Evolutionary conservation across 2,329 filamentous ascomycete species (phyloP).

Genomic region (Colletotrichum limetticola): DNA sequence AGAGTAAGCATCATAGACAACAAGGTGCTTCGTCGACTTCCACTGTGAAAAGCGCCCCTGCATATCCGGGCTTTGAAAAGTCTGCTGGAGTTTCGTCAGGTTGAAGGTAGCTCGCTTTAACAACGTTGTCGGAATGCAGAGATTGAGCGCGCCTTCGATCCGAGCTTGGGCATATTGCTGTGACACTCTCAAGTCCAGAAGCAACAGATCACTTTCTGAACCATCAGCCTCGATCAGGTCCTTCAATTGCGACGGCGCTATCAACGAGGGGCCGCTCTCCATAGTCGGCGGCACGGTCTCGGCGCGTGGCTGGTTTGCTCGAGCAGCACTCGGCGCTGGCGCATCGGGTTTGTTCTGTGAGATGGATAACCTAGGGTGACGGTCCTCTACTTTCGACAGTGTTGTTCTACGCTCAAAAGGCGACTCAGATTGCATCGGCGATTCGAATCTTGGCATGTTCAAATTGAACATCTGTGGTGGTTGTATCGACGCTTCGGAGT

Average conservation of each 20-base stretch:
- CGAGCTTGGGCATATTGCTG: conserved; percentile 82
- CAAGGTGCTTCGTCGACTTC: conserved; percentile 78
- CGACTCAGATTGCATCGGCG: conserved; percentile 46
- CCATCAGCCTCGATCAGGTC: conserved; percentile 61
- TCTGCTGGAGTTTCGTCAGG: conserved; percentile 86
- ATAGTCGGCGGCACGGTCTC: conserved; percentile 64
- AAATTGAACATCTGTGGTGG: conserved; percentile 45
- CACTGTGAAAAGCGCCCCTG: conserved; percentile 80
- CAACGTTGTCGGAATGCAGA: conserved; percentile 95
- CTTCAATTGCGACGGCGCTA: conserved; percentile 65
- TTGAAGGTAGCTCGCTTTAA: conserved; percentile 93
- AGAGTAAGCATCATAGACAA: conserved; percentile 88
- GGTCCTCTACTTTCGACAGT: conserved; percentile 58
- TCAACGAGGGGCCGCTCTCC: conserved; percentile 61
- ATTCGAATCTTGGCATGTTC: conserved; percentile 56
- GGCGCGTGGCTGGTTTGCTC: conserved; percentile 46
- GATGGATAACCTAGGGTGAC: conserved; percentile 66
- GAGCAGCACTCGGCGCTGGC: conserved; percentile 42
- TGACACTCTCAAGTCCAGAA: conserved; percentile 88
- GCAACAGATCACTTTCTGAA: conserved; percentile 61
- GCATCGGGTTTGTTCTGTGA: conserved; percentile 58
- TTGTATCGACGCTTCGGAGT: conserved; percentile 59
- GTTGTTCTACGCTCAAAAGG: conserved; percentile 47
- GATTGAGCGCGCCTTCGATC: conserved; percentile 84
- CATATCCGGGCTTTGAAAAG: conserved; percentile 79